A percentile compares a stretch with the other conserved stretches of the same genome.
These are phyloP conservation scores for Cladophialophora immunda DNA, from an alignment of 2,329 filamentous ascomycete species.

Conservation along the genomic window DNA sequence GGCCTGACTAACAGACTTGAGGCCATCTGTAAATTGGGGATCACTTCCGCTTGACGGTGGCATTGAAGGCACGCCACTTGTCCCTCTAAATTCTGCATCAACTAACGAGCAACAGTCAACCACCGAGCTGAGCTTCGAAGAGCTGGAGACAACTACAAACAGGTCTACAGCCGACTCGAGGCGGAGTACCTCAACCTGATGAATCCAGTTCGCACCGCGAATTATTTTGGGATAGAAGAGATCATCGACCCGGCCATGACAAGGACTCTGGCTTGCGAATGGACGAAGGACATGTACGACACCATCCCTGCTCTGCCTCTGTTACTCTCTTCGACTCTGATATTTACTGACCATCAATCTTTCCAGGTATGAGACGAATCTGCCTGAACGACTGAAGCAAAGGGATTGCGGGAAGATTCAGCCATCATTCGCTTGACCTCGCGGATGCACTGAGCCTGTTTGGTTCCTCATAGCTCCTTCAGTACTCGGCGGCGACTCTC, in stretches of 20 bases:
- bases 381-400: conserved; percentile 58
- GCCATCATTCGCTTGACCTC: conserved; percentile 12
- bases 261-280: conserved; percentile 62
- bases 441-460: background rate
- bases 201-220: conserved; percentile 71
- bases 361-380: conserved; percentile 59
- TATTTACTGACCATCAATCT: conserved; percentile 45
- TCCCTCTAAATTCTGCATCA: background rate
- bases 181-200: conserved; percentile 68
- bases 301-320: background rate
- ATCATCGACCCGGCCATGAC: conserved; percentile 71
- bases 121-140: conserved; percentile 66
- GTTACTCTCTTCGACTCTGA: background rate
- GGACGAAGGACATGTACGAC: conserved; percentile 48
- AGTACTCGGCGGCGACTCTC: no score
- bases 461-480: no score
- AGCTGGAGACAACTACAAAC: conserved; percentile 57
- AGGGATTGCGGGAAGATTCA: conserved; percentile 53
- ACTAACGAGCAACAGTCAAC: conserved; percentile 52
- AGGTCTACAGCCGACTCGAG: conserved; percentile 64
- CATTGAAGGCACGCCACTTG: conserved; percentile 56
- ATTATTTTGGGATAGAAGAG: conserved; percentile 70
- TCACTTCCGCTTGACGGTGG: conserved; percentile 70
- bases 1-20: background rate
- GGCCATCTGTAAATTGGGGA: conserved; percentile 71